phyloP scores from a whole-genome alignment of 768 basidiomycete genomes.

The Infundibulicybe gibba region DNA sequence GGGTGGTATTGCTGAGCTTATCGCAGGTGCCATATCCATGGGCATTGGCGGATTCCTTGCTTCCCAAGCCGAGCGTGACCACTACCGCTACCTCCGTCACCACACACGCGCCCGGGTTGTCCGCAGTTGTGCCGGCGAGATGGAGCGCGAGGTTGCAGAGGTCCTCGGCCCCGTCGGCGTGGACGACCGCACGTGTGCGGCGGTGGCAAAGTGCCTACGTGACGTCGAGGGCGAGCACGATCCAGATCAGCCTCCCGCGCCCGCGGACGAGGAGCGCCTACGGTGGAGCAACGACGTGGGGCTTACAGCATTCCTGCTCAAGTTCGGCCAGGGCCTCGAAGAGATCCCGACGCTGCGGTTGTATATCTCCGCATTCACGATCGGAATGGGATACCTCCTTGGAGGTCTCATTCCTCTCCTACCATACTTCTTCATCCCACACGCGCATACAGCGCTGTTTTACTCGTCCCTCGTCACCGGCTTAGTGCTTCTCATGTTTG shows the following conservation, averaged over 20 bases:
- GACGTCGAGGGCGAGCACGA: conserved; percentile 52
- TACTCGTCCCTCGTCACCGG: conserved; percentile 83
- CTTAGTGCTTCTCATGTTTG: conserved; percentile 83
- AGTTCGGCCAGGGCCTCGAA: conserved; percentile 96
- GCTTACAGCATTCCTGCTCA: conserved; percentile 89
- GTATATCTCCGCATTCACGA: conserved; percentile 91
- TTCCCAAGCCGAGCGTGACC: conserved; percentile 94
- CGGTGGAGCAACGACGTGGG: conserved; percentile 80
- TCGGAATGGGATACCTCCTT: conserved; percentile 90
- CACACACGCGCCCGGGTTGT: conserved; percentile 79
- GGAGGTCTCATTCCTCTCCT: conserved; percentile 92
- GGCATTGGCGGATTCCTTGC: conserved; percentile 98
- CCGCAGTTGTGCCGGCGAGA: conserved; percentile 89
- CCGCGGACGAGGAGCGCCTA: conserved; percentile 53
- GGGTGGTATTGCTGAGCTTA: conserved; percentile 95
- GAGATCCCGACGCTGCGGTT: conserved; percentile 83
- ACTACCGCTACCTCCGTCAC: conserved; percentile 78
- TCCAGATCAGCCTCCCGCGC: conserved; percentile 9
- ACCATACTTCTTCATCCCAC: conserved; percentile 86
- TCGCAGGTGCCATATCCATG: conserved; percentile 97
- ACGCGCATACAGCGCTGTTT: conserved; percentile 63
- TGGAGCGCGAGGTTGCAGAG: conserved; percentile 91
- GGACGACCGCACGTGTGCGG: conserved; percentile 73
- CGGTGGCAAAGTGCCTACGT: conserved; percentile 74
- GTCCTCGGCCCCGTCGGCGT: conserved; percentile 90